A percentile compares a stretch with the other conserved stretches of the same genome.
Conservation (phyloP, 2,329 filamentous ascomycete species). For the Exophiala mesophila region DNA sequence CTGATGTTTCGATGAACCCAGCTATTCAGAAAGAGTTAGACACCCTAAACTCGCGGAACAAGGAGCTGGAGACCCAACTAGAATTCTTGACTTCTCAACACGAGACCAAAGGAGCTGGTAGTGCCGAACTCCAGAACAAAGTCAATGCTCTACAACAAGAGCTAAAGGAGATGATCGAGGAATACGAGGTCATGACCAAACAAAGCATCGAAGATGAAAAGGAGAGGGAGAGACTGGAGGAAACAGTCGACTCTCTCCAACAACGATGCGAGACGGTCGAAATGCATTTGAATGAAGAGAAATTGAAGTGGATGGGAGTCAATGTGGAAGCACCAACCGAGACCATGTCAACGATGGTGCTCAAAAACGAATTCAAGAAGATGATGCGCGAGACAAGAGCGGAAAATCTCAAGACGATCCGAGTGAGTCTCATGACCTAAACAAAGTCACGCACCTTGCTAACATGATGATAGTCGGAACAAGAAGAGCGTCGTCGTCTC, state of each 20-base stretch:
- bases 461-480: slow-evolving; percentile 52
- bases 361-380: slow-evolving; percentile 72
- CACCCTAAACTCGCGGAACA: slow-evolving; percentile 47
- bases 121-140: slow-evolving; percentile 40
- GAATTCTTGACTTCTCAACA: slow-evolving; percentile 37
- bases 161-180: slow-evolving; percentile 61
- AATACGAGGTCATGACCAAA: slow-evolving; percentile 67
- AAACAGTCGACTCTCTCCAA: slow-evolving; percentile 57
- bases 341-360: slow-evolving; percentile 61
- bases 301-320: slow-evolving; percentile 60
- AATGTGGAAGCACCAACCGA: slow-evolving; percentile 44
- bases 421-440: slow-evolving; percentile 46
- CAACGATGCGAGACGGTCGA: slow-evolving; percentile 62
- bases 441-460: slow-evolving; percentile 6
- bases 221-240: slow-evolving; percentile 61
- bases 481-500: slow-evolving; percentile 65
- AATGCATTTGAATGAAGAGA: slow-evolving; percentile 61
- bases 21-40: slow-evolving; percentile 58
- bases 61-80: slow-evolving; percentile 44
- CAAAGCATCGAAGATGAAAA: slow-evolving; percentile 67
- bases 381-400: slow-evolving; percentile 70
- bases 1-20: slow-evolving; percentile 56
- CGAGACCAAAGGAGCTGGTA: slow-evolving; percentile 26
- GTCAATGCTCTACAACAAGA: slow-evolving; percentile 58
- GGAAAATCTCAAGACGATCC: slow-evolving; percentile 60